Percentiles rank a stretch among this genome's conserved stretches.
Evolutionary conservation across 169 alveolate species (phyloP).

Genomic region (Nephromyces sp.): DNA sequence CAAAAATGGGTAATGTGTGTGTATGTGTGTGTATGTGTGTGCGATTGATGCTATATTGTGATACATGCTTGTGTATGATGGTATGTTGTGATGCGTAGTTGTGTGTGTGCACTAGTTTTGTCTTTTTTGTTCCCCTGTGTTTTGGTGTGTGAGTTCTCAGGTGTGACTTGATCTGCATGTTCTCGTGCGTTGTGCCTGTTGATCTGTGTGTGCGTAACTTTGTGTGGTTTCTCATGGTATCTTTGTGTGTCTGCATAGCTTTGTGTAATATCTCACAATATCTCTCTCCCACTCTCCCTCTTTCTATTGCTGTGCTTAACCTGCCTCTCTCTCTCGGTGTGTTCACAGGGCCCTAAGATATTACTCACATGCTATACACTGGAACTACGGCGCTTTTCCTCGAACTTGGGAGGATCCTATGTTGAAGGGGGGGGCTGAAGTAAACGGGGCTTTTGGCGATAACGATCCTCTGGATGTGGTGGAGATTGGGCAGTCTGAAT

Average conservation of each 20-base stretch:
- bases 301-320: no score
- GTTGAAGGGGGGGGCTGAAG: conserved; percentile 16
- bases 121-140: no score
- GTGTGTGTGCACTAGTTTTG: no score
- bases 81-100: no score
- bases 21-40: not conserved
- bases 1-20: not conserved
- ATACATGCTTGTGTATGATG: no score
- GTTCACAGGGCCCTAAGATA: conserved; percentile 17
- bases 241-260: not conserved
- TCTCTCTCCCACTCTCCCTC: no score
- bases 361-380: conserved; percentile 64
- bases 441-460: conserved; percentile 60
- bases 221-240: no score
- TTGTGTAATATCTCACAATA: conserved; percentile 55
- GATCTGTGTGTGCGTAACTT: not conserved
- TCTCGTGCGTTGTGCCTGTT: not conserved
- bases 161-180: no score
- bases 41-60: no score
- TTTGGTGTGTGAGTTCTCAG: no score
- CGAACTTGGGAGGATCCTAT: conserved; percentile 85
- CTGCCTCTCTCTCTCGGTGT: not conserved
- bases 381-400: conserved; percentile 86
- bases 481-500: conserved; percentile 61
- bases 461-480: conserved; percentile 83